Percentiles rank a stretch among this genome's conserved stretches.
These are phyloP conservation scores for Candida mesenterica DNA, from an alignment of 1,139 yeast species.

Conservation along the genomic window DNA sequence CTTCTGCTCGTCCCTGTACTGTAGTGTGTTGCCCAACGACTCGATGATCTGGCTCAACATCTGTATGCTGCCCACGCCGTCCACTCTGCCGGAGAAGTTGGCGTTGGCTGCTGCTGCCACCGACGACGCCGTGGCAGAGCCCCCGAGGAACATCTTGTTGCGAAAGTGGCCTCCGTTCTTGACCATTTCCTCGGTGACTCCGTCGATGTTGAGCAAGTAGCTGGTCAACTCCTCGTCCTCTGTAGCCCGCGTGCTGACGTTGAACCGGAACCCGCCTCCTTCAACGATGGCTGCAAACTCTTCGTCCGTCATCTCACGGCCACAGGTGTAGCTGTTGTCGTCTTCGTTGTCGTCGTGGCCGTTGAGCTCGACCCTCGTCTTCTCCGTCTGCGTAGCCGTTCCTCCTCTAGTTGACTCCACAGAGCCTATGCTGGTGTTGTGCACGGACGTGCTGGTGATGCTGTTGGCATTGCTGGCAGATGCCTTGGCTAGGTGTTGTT, in stretches of 20 bases:
- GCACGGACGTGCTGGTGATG: background rate
- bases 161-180: constrained; percentile 6
- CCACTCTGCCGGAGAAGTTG: background rate
- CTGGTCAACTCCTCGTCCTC: constrained; percentile 29
- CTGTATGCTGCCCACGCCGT: constrained; percentile 3
- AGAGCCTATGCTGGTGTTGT: background rate
- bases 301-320: constrained; percentile 9
- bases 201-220: constrained; percentile 35
- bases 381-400: constrained; percentile 9
- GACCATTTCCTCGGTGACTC: constrained; percentile 22
- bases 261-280: constrained; percentile 26
- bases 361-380: constrained; percentile 3
- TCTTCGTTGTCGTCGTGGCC: constrained; percentile 3
- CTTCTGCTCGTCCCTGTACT: constrained; percentile 5
- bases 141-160: constrained; percentile 3
- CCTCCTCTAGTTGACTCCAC: constrained; percentile 2
- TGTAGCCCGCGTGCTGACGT: constrained; percentile 13
- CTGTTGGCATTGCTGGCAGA: background rate
- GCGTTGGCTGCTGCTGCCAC: background rate
- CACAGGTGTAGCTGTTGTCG: constrained; percentile 4
- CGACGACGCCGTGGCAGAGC: background rate
- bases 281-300: constrained; percentile 19
- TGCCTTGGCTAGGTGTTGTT: no score
- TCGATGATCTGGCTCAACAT: constrained; percentile 9
- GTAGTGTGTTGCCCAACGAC: constrained; percentile 5